These are phyloP conservation scores for Cryptococcus floricola DNA, from an alignment of 1,284 basidiomycete genomes.

Conservation along the genomic window DNA sequence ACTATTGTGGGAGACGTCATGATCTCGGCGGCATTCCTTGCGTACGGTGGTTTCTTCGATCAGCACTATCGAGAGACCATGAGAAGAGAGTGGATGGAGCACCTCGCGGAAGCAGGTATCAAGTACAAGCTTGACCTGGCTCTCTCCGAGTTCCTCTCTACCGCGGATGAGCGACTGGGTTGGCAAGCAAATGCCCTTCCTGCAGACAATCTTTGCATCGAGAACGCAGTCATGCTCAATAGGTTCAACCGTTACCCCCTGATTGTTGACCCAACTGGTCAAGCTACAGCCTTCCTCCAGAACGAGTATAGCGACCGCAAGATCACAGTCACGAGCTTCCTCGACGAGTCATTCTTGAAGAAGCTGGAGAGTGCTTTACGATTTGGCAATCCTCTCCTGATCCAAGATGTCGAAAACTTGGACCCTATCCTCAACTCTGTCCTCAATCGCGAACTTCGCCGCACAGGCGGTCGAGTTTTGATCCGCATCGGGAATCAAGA, in stretches of 20 bases:
- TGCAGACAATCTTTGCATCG: conserved; percentile 89
- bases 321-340: conserved; percentile 96
- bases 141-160: conserved; percentile 92
- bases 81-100: conserved; percentile 92
- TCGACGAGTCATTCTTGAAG: conserved; percentile 98
- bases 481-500: conserved; percentile 98
- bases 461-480: conserved; percentile 93
- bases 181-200: conserved; percentile 96
- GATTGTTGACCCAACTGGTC: conserved; percentile 98
- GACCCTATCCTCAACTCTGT: conserved; percentile 98
- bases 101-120: conserved; percentile 83
- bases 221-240: conserved; percentile 99
- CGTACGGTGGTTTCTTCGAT: conserved; percentile 98
- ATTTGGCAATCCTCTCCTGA: conserved; percentile 94
- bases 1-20: conserved; percentile 97
- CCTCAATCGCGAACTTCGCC: conserved; percentile 91
- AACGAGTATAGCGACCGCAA: conserved; percentile 96
- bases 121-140: conserved; percentile 90
- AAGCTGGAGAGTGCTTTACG: conserved; percentile 97
- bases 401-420: conserved; percentile 96
- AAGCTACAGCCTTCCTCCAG: conserved; percentile 88
- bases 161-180: conserved; percentile 89
- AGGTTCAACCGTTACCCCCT: conserved; percentile 97
- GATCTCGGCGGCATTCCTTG: conserved; percentile 92
- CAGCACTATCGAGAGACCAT: conserved; percentile 96